These are phyloP conservation scores for Rhodotorula kratochvilovae DNA, from an alignment of 768 basidiomycete genomes.

Conservation along the genomic window DNA sequence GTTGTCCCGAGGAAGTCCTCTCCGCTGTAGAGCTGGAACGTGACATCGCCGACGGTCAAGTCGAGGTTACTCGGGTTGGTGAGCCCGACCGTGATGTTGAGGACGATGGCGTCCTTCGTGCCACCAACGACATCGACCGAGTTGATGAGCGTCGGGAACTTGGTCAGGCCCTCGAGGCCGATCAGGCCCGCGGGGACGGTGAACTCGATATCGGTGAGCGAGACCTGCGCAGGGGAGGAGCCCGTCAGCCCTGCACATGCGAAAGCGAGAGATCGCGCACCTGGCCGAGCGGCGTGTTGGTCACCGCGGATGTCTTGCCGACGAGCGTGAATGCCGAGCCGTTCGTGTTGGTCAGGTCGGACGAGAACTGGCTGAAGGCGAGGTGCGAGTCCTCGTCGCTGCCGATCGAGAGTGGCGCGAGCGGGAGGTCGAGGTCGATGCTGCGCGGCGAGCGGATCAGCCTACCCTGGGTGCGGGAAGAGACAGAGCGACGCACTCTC, in stretches of 20 bases:
- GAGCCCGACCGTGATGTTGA: constrained; percentile 63
- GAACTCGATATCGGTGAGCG: constrained; percentile 64
- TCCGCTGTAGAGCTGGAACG: constrained; percentile 57
- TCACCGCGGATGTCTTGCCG: constrained; percentile 25
- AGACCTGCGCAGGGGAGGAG: neutral
- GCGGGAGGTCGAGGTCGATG: constrained; percentile 54
- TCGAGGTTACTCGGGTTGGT: constrained; percentile 66
- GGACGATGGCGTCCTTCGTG: constrained; percentile 57
- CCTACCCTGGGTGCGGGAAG: neutral
- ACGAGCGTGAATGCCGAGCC: constrained; percentile 20
- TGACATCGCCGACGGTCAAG: constrained; percentile 51
- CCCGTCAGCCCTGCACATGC: neutral
- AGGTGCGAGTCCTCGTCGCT: constrained; percentile 17
- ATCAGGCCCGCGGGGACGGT: constrained; percentile 61
- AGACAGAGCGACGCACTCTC: constrained; percentile 47
- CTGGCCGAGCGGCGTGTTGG: constrained; percentile 44
- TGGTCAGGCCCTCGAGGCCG: constrained; percentile 62
- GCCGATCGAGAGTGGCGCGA: constrained; percentile 56
- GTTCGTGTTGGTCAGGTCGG: constrained; percentile 30
- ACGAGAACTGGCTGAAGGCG: constrained; percentile 32
- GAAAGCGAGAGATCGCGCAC: constrained; percentile 49
- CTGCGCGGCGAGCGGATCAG: neutral
- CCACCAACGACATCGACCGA: constrained; percentile 66
- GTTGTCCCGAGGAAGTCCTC: constrained; percentile 59
- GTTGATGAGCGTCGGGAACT: constrained; percentile 55